Base-by-base conservation (phyloP, 441 rosid genomes). In the Gossypium aridum region DNA sequence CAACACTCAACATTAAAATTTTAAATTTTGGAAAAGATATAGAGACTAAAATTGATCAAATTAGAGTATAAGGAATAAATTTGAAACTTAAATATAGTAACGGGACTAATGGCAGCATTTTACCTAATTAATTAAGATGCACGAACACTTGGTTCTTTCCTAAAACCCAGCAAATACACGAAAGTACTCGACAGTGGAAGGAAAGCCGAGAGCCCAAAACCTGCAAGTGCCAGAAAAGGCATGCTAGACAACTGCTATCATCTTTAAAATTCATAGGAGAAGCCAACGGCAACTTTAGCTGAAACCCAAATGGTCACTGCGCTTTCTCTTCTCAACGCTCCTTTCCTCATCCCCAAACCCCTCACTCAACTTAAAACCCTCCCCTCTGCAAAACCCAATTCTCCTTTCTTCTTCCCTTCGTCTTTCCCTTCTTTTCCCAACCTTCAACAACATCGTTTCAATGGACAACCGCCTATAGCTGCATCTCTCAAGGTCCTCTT, bases 401-500 rank as follows among this genome's bases (percentile, higher is more conserved):
- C 73, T 60, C 57, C 47, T 77, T 69, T 76, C 54, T 73, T 72
- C 25, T 67, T 79, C 60, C 39, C 74, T 70, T 78, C 68, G 7
- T 34, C 74, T 49, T 62, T 56, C 25, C 63, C 26, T 62, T 59
- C 83, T 17, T 69, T 78, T 3, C 17, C 22, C 64, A 57, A 2
- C 28, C 23, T 57, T 73, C 85, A 39, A 19, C 81, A 78, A 2
- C 72, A 63, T 54, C 76, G 65, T 61, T n/a, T 54, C 45, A 75
- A 70, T 49, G 64, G 67, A 0, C 74, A 75, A 10, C 53, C 62
- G 2, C 76, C 45, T 9, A 69, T 64, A 16, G 74, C 78, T 56
- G 88, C 85, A 55, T 85, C 92, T 17, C 64, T 90, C 7, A 78
- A 83, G 94, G 97, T 92, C 34, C 0, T 1, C 23, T 3, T 55